Evolutionary conservation across 2,329 filamentous ascomycete genomes (phyloP).

Genomic region (Ophiostoma perfectum): DNA sequence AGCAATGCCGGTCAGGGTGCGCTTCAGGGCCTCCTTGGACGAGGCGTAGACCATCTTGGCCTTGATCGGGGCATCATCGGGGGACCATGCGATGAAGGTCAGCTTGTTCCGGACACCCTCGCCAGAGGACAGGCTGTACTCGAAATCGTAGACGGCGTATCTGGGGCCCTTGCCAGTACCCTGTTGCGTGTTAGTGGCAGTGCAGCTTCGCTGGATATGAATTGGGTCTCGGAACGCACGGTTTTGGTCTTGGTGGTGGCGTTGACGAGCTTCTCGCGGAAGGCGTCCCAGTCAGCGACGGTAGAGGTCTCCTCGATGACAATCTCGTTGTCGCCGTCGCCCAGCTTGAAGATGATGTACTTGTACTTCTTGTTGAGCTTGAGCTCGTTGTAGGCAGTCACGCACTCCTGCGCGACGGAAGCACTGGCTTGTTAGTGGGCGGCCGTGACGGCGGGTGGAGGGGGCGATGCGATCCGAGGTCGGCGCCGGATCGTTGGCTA

Average conservation of each 20-base stretch:
- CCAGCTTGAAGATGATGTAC: conserved; percentile 85
- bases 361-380: conserved; percentile 78
- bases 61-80: conserved; percentile 75
- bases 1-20: conserved; percentile 67
- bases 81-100: conserved; percentile 73
- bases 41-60: conserved; percentile 88
- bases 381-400: conserved; percentile 68
- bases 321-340: conserved; percentile 76
- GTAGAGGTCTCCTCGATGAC: conserved; percentile 68
- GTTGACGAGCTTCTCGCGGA: conserved; percentile 70
- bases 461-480: background rate
- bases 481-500: background rate
- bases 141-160: conserved; percentile 81
- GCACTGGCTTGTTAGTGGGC: conserved; percentile 49
- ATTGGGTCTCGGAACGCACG: conserved; percentile 40
- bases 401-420: conserved; percentile 66
- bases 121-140: conserved; percentile 65
- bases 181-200: conserved; percentile 33
- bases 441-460: background rate
- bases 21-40: conserved; percentile 81
- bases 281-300: conserved; percentile 62
- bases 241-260: conserved; percentile 67
- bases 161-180: conserved; percentile 62
- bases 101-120: conserved; percentile 64
- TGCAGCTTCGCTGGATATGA: no score